Conservation (phyloP, 2,329 filamentous ascomycete genomes). For the Diaporthe caulivora region DNA sequence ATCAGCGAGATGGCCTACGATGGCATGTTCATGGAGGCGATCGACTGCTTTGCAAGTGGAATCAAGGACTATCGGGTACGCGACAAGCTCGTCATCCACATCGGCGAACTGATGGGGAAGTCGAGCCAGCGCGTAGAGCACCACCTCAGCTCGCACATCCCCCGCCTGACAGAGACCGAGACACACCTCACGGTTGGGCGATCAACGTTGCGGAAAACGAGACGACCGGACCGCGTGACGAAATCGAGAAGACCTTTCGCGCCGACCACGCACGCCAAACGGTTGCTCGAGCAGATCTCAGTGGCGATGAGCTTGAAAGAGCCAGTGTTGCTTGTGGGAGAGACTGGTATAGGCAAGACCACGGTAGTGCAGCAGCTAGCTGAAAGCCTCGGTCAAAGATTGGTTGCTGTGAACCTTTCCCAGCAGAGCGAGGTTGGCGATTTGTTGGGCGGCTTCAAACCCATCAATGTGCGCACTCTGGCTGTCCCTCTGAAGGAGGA, state of each 20-base stretch:
- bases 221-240: constrained; percentile 60
- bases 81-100: constrained; percentile 71
- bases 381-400: constrained; percentile 83
- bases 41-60: constrained; percentile 92
- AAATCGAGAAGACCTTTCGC: constrained; percentile 81
- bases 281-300: constrained; percentile 88
- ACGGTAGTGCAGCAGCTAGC: constrained; percentile 95
- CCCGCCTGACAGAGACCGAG: constrained; percentile 74
- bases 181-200: constrained; percentile 74
- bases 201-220: constrained; percentile 71
- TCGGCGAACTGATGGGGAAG: constrained; percentile 90
- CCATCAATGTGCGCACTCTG: constrained; percentile 88
- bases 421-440: constrained; percentile 99
- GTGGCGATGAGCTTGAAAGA: constrained; percentile 87
- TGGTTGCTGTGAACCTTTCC: constrained; percentile 94
- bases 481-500: constrained; percentile 93
- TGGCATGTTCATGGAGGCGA: constrained; percentile 91
- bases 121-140: constrained; percentile 85
- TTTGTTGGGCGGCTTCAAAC: constrained; percentile 94
- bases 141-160: constrained; percentile 79
- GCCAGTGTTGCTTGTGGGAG: constrained; percentile 93
- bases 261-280: constrained; percentile 85
- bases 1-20: constrained; percentile 80
- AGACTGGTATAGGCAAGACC: constrained; percentile 98
- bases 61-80: constrained; percentile 75